Percentiles rank a stretch among this genome's conserved stretches.
Evolutionary conservation across 768 basidiomycete species (phyloP).

Genomic region (Hebeloma cylindrosporum): DNA sequence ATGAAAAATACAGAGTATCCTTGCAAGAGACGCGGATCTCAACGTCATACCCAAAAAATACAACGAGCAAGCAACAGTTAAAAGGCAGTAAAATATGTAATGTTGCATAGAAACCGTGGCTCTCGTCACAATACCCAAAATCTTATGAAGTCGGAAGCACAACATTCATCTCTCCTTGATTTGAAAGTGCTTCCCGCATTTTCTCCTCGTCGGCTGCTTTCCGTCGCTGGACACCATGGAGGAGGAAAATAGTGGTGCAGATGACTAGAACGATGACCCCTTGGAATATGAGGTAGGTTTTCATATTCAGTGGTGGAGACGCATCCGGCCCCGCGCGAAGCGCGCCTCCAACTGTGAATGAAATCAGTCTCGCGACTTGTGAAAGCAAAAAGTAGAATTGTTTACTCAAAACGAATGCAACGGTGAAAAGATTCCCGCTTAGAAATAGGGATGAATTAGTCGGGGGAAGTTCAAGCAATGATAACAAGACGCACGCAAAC

Average conservation of each 20-base stretch:
- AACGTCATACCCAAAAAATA: too few species aligned
- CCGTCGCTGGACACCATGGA: slow-evolving; percentile 62
- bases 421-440: slow-evolving; percentile 66
- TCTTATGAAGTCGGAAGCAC: too few species aligned
- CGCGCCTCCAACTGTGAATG: slow-evolving; percentile 55
- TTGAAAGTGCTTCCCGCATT: slow-evolving; percentile 12
- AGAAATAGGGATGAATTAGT: slow-evolving; percentile 3
- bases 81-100: too few species aligned
- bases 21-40: too few species aligned
- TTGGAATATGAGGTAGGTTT: slow-evolving; percentile 62
- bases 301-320: slow-evolving; percentile 75
- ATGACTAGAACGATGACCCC: slow-evolving; percentile 47
- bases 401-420: slow-evolving; percentile 64
- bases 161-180: slow-evolving; percentile 1
- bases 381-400: background rate
- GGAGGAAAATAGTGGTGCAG: slow-evolving; percentile 44
- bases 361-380: background rate
- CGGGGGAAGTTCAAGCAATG: background rate
- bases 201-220: slow-evolving; percentile 63
- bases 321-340: slow-evolving; percentile 62
- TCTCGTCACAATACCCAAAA: too few species aligned
- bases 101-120: too few species aligned
- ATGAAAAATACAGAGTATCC: too few species aligned
- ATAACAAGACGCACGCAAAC: slow-evolving; percentile 54
- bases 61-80: too few species aligned